A percentile compares a stretch with the other conserved stretches of the same genome.
Evolutionary conservation across 805 yeast species (phyloP).

Genomic region (Starmerella sp.): DNA sequence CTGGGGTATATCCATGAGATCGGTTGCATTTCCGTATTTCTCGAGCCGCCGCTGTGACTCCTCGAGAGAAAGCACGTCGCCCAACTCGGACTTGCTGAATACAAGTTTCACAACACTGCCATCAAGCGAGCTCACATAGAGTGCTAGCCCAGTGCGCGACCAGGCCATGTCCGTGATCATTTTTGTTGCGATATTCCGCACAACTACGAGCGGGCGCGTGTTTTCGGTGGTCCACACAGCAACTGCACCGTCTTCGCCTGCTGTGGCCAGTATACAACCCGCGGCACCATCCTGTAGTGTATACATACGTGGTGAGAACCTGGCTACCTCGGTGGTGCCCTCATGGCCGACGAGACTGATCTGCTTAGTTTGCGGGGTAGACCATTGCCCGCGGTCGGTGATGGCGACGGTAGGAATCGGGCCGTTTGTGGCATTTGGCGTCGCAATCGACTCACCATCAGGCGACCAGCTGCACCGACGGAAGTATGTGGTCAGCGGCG

Average conservation of each 20-base stretch:
- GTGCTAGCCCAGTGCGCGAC: constrained; percentile 66
- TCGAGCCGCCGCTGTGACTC: constrained; percentile 59
- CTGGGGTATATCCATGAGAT: constrained; percentile 75
- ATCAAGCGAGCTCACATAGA: constrained; percentile 74
- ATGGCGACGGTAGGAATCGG: constrained; percentile 52
- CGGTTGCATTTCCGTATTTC: constrained; percentile 81
- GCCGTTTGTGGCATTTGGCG: constrained; percentile 59
- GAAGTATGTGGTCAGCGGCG: constrained; percentile 88
- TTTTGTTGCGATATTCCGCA: constrained; percentile 60
- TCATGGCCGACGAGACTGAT: constrained; percentile 57
- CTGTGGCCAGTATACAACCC: constrained; percentile 79
- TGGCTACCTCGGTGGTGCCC: constrained; percentile 55
- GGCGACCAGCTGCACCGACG: constrained; percentile 63
- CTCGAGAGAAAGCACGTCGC: constrained; percentile 46
- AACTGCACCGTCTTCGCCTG: constrained; percentile 84
- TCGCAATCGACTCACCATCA: constrained; percentile 59
- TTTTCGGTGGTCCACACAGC: constrained; percentile 78
- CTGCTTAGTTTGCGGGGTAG: constrained; percentile 35
- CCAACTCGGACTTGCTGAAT: constrained; percentile 44
- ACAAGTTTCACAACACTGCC: constrained; percentile 61
- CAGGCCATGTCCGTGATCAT: constrained; percentile 83
- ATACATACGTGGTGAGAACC: constrained; percentile 39
- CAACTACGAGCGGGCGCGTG: constrained; percentile 69
- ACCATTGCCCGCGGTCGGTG: constrained; percentile 54
- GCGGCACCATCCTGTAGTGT: constrained; percentile 13